phyloP scores from a whole-genome alignment of 2,329 filamentous ascomycete genomes.

The Colletotrichum destructivum region DNA sequence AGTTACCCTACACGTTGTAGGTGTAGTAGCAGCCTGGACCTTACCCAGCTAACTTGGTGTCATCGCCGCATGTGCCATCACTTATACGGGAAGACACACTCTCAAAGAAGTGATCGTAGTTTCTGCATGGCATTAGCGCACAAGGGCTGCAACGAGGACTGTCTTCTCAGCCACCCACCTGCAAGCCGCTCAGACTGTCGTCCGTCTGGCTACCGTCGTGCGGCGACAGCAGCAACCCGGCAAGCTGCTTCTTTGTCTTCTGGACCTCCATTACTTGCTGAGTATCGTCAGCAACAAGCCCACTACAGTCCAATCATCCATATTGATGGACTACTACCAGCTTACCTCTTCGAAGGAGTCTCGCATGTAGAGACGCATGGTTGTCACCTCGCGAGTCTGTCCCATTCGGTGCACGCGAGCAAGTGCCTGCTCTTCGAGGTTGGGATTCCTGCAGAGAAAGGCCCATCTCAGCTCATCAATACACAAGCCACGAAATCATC shows the following conservation, averaged over 20 bases:
- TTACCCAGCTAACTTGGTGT: too few relatives aligned
- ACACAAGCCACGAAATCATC: too few relatives aligned
- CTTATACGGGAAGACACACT: neutral
- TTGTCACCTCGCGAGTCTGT: slow-evolving; percentile 48
- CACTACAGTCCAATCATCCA: neutral
- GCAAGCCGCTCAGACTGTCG: neutral
- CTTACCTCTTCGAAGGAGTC: slow-evolving; percentile 50
- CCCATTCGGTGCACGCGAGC: slow-evolving; percentile 50
- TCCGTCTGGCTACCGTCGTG: neutral
- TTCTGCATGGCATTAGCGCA: neutral
- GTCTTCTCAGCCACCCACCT: neutral
- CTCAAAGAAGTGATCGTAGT: neutral
- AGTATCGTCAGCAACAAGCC: neutral
- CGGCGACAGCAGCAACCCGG: slow-evolving; percentile 38
- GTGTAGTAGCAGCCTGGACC: too few relatives aligned
- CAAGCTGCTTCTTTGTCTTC: slow-evolving; percentile 42
- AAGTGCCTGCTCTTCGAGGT: slow-evolving; percentile 50
- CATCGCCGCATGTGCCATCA: too few relatives aligned
- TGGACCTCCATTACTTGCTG: slow-evolving; percentile 41
- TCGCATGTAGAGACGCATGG: slow-evolving; percentile 46
- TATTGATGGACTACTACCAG: neutral
- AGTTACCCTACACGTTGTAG: too few relatives aligned
- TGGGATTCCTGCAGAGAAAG: slow-evolving; percentile 47
- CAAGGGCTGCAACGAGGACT: too few relatives aligned
- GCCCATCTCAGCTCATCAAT: neutral